Evolutionary conservation across 139 green algal species (phyloP), one percentile per base, ranked within the genome.

Genomic region (Auxenochlorella protothecoides): DNA sequence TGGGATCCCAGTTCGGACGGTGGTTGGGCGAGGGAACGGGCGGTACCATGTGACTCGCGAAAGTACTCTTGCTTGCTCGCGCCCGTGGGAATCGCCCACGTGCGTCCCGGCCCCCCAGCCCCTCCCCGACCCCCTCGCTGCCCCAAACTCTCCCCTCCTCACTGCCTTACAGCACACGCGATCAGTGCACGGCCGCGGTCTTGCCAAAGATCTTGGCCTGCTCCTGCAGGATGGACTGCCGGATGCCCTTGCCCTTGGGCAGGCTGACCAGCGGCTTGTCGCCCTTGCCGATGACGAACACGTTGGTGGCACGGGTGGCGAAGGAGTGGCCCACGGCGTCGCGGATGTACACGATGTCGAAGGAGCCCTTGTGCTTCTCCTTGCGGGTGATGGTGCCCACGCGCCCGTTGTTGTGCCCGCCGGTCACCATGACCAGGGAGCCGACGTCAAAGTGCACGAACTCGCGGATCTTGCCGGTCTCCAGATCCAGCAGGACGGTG

Each of bases 231-330:
- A 98, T 98, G 77, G 86, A 93, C 6, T 95, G 67, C 72, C 89
- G 84, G 72, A 99, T 86, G 72, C 95, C 95, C 89, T 98, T 98
- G 85, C 90, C 93, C 92, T 98, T 99, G 79, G 95, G 93, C 84
- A 99, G 83, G 55, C 86, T 94, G 71, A 99, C 85, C 57, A 97
- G 77, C 5, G 95, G 87, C 90, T 97, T 97, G 83, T 91, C 88
- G 73, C 90, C 96, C 85, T 96, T 95, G 76, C 95, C 95, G 65
- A 99, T 97, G 71, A 96, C 83, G 81, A 99, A 99, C 66, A 99
- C 90, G 81, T 99, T 99, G 74, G 66, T 82, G 57, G 88, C 70
- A 72, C 95, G 88, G 15, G 95, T 99, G 72, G 92, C 94, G 75
- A 99, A 99, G 66, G 84, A 77, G 83, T 96, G 87, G 80, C 92